Evolutionary conservation across 2,329 filamentous ascomycete genomes (phyloP), one percentile per base, ranked within the genome.

Genomic region (Arachnomyces sp.): DNA sequence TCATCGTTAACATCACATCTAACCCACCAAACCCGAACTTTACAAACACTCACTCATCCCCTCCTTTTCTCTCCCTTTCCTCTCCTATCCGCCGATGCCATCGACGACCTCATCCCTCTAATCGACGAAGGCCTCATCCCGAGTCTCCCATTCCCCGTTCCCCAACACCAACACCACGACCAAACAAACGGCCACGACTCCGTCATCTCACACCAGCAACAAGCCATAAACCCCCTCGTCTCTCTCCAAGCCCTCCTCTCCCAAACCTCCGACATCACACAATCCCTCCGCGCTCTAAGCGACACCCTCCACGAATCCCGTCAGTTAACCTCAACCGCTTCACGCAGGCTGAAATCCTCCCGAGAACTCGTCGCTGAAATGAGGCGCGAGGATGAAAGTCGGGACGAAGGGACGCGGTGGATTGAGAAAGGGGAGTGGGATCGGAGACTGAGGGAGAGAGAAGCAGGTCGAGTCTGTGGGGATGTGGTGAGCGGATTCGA

Each of bases 241-340:
- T 85, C 84, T 7, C 67, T 89, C 34, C 73, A 79, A 43, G 74
- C 77, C 15, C 72, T 90, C 38, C 81, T 86, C 56, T 72, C 76
- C 5, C 72, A 86, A 47, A 89, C 84, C 0, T 70, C 77, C 17
- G 84, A 88, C 46, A 68, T 90, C 18, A 77, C 90, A 7, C 77
- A 86, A 53, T 86, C 86, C 5, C 75, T 98, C 34, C 87, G 86
- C 52, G 84, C 87, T 50, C 72, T 98, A 3, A 87, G 86, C 5
- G 92, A 98, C 60, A 89, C 86, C 3, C 72, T 98, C 28, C 90
- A 96, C 63, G 95, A 96, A 82, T 88, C 84, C 25, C 81, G 87
- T 9, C 90, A 96, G 63, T 84, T 86, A 1, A 92, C 86, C 0
- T 84, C 80, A 3, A 83, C 84, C 7, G 92, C 90, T 2, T 81